Base-by-base conservation (phyloP, 305 asterid species). In the Euphrasia arctica region DNA sequence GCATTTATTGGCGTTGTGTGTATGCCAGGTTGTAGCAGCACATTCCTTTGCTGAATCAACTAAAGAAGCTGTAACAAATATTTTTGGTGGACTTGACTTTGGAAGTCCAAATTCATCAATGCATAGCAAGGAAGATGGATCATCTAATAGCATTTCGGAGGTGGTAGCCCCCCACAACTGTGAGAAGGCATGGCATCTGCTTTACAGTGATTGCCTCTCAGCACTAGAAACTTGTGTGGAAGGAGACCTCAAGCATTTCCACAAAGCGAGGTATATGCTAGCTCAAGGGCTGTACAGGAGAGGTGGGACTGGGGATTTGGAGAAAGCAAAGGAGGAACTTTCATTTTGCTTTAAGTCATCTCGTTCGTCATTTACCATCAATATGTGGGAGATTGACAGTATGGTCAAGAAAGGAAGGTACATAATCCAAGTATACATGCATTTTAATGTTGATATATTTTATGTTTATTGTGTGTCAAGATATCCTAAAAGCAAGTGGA, bases 311-410 rank as follows among this genome's bases (percentile, higher is more conserved):
- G 94, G 94, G 75, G 93, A 90, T 80, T 68, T 88, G 45, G 97
- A 88, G 81, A 90, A 86, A 91, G 97, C 99, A 74, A 94, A 82
- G 72, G 99, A 94, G 80, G 96, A 94, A 73, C 95, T 94, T 68
- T 90, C 99, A 29, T 94, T 94, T 80, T 94, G 99, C 85, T 94
- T 94, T 68, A 94, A 86, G 85, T 90, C 99, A 32, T 69, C 89
- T 42, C 97, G 99, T 63, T 90, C 99, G 58, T 76, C 95, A 51
- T 94, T 94, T 77, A 90, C 97, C 54, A 77, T 94, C 75, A 90
- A 94, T 77, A 94, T 94, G 99, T 94, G 99, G 99, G 99, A 94
- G 87, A 94, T 94, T 77, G 96, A 94, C 80, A 88, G 99, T 82
- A 90, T 63, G 55, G 96, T 90, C 69, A 93, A 90, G 81, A 90